Evolutionary conservation across 768 basidiomycete species (phyloP), one percentile per base, ranked within the genome.

Genomic region (Fibroporia radiculosa): DNA sequence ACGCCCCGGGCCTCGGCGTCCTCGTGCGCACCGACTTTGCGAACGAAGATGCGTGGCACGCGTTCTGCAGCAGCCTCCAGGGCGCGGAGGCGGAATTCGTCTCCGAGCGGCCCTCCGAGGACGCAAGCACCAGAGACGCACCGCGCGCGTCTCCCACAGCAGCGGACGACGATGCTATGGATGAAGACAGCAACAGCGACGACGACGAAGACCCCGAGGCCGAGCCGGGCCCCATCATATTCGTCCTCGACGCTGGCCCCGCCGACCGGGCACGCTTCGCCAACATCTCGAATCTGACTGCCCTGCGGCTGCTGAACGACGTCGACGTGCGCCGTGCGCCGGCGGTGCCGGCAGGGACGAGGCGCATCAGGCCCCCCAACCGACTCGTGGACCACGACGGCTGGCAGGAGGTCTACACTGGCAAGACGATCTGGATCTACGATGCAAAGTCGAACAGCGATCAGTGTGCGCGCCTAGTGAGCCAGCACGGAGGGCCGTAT

Each of bases 11-110:
- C 45, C 54, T 78, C 32, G 84, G 84, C 12, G 54, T 88, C 47
- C 57, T 89, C 36, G 57, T 89, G n/a, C 78, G 87, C 29, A 82
- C 85, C 8, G 84, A 89, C 54, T 88, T 73, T 58, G 70, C 77
- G 7, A 63, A 84, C 56, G 82, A 87, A 26, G 64, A 66, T 6
- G 76, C 84, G 1, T 89, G 86, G 86, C 56, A 64, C 11, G 49
- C 60, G 0, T 85, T 88, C 60, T 63, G 59, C 45, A 50, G 57
- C 4, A 68, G 68, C 46, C 64, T 90, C 10, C 66, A 68, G 38
- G 69, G 67, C 6, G 71, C 72, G 10, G 84, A 87, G 54, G 71
- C 68, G 45, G 84, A 85, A 22, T 66, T 83, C 14, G 47, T 67
- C 26, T 49, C 59, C n/a, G 40, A 33, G 28, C 16, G 42, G 29